Conservation (phyloP, 2,329 filamentous ascomycete species). For the Neonectria coccinea region DNA sequence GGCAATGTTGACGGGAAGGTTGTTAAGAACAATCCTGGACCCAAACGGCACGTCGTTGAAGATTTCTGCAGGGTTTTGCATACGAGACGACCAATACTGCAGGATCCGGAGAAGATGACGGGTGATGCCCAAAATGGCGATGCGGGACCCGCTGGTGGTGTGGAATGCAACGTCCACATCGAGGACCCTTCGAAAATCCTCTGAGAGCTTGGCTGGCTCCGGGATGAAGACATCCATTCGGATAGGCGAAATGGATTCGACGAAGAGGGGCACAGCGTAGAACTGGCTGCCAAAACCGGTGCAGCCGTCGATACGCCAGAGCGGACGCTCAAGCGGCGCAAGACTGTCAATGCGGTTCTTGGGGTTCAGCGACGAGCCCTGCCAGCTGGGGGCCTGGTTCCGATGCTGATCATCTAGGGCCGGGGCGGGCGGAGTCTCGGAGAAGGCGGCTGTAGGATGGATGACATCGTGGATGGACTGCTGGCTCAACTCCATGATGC, state of each 20-base stretch:
- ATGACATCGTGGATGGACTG: constrained; percentile 66
- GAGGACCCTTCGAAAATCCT: constrained; percentile 58
- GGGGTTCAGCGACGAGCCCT: constrained; percentile 65
- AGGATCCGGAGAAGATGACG: constrained; percentile 66
- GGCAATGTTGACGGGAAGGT: constrained; percentile 60
- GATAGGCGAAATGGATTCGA: constrained; percentile 59
- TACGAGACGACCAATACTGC: constrained; percentile 60
- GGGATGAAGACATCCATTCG: constrained; percentile 70
- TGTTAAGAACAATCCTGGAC: constrained; percentile 66
- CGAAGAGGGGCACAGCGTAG: constrained; percentile 66
- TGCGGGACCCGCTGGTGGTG: constrained; percentile 61
- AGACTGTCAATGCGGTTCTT: constrained; percentile 72
- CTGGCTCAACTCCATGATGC: constrained; percentile 65
- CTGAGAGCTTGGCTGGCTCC: constrained; percentile 57
- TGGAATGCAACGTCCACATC: constrained; percentile 65
- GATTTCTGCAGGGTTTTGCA: constrained; percentile 46
- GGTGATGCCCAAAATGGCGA: constrained; percentile 63
- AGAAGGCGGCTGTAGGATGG: constrained; percentile 69
- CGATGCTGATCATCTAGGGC: constrained; percentile 2
- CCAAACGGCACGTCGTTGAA: constrained; percentile 67
- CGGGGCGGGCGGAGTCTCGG: constrained; percentile 24
- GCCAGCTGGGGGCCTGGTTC: constrained; percentile 52
- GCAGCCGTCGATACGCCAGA: constrained; percentile 71
- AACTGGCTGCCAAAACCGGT: constrained; percentile 69
- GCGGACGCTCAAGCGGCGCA: constrained; percentile 54